These are phyloP conservation scores for Oryza longistaminata DNA, from an alignment of 176 grass and related monocot genomes.

Conservation along the genomic window DNA sequence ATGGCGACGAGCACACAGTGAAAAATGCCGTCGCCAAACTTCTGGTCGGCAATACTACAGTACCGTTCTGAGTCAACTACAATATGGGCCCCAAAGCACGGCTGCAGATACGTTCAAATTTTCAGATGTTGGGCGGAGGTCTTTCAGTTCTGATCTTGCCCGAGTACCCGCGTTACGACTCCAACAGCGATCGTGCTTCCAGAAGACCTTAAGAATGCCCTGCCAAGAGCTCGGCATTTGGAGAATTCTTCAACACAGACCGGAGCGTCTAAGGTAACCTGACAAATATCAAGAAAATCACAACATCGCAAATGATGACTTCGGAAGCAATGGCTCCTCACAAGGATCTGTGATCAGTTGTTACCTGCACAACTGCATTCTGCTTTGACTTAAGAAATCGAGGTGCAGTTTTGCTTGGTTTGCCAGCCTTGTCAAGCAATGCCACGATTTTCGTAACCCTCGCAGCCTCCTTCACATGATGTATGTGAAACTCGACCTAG, in stretches of 20 bases:
- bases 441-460: constrained; percentile 74
- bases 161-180: constrained; percentile 54
- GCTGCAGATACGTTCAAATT: neutral
- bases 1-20: constrained; percentile 6
- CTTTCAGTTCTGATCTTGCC: constrained; percentile 42
- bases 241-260: constrained; percentile 88
- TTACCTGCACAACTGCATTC: constrained; percentile 82
- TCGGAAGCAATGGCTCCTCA: neutral
- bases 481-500: constrained; percentile 95
- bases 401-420: constrained; percentile 66
- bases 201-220: constrained; percentile 68
- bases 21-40: constrained; percentile 40
- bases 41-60: constrained; percentile 2
- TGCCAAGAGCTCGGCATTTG: constrained; percentile 76
- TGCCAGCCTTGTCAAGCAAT: constrained; percentile 84
- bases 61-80: neutral
- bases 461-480: constrained; percentile 88
- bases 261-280: constrained; percentile 62
- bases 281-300: constrained; percentile 7
- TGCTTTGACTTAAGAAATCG: constrained; percentile 94
- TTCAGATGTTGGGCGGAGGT: neutral
- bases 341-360: neutral
- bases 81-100: neutral
- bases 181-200: constrained; percentile 85
- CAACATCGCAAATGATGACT: constrained; percentile 18